Evolutionary conservation across 257 asterid genomes (phyloP), one percentile per base, ranked within the genome.

Genomic region (Thymus quinquecostatus): DNA sequence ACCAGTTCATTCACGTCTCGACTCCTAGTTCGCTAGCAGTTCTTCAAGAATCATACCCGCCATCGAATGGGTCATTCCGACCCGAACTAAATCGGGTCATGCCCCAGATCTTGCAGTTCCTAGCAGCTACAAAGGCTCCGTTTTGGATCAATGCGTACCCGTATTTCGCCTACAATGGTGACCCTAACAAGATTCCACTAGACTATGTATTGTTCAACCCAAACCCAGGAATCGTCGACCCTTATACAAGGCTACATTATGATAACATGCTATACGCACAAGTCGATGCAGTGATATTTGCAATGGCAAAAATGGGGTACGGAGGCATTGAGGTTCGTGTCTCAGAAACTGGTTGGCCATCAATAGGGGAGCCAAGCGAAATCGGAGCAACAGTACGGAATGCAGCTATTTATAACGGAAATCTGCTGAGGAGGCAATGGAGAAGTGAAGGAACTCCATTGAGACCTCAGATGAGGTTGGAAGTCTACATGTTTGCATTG

Each of bases 331-430:
- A 86, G 58, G 92, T 86, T 11, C 68, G 85, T 41, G 87, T 90
- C 30, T 85, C 96, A 3, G 96, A 90, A 71, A 90, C 96, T 0
- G 96, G 97, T n/a, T 91, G 94, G 96, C 94, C 97, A 1, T 86
- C 92, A 3, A 77, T 71, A 8, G 97, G 97, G 0, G 94, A 88
- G 27, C 47, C 78, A 0, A 49, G 68, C 50, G 97, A 91, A 60
- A 69, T 69, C 1, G 97, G 92, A 0, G 87, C 94, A 0, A 72
- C 94, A 0, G 5, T 77, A 4, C 70, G 75, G 38, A 91, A 88
- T 13, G 97, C 97, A 1, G 91, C 86, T 1, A 21, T 78, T 8
- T 89, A 89, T 45, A 91, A 91, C 60, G 68, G 96, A 66, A 89
- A 91, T 74, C 56, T 91, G 71, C 33, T 91, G 81, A 83, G 89